Evolutionary conservation across 305 asterid species (phyloP), one percentile per base, ranked within the genome.

Genomic region (Fraxinus floribunda): DNA sequence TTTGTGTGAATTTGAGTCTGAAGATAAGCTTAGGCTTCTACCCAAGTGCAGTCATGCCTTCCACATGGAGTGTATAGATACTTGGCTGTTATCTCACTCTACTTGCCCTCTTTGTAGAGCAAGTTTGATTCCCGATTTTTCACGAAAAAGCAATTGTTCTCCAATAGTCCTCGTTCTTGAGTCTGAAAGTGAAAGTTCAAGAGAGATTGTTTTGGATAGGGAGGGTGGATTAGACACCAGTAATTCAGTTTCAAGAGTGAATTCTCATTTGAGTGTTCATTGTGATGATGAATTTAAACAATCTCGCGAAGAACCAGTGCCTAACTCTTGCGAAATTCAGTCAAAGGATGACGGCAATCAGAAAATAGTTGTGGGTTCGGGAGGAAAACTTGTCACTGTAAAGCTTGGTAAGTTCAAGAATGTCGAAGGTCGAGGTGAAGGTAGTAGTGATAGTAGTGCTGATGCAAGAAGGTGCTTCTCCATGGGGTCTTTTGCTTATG

Each of bases 401-500:
- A 95, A 95, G 86, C 94, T 95, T 4, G 99, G 99, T 34, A 95
- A 94, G 84, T 95, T 91, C 79, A 89, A 85, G 87, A 94, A 80
- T 82, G 90, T 93, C 0, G 95, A 88, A 16, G 90, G 87, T 9
- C 91, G 20, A 3, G 75, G 84, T 44, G 93, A 86, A 73, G 86
- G 92, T 4, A 84, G 90, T 68, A 68, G 75, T 68, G 75, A 68
- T 68, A 13, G 38, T 29, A 22, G 38, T 10, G 83, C 87, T 71
- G 97, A 88, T 83, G 87, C 93, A 68, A 94, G 99, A 57, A 88
- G 99, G 72, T 95, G 99, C 80, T 94, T 95, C 73, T 95, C 99
- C 0, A 95, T 95, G 98, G 97, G 98, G 11, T 94, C 99, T 26
- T 93, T 95, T 85, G 98, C 98, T 49, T 95, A 95, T 83, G 88